Evolutionary conservation across 1,284 basidiomycete genomes (phyloP).

Genomic region (Marasmius tenuissimus): DNA sequence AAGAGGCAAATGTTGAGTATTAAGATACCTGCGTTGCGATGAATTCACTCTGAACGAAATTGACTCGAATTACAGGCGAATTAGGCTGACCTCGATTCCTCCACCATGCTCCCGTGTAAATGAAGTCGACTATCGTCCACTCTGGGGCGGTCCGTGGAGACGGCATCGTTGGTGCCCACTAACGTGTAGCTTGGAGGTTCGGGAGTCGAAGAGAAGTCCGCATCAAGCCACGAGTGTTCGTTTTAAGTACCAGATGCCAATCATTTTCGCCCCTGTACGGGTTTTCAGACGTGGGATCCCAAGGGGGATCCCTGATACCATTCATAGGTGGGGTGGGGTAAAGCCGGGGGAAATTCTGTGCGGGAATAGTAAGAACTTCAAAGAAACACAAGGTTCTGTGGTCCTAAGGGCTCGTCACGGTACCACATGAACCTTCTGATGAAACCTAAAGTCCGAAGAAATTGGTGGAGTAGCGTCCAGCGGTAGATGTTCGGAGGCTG

Average conservation of each 20-base stretch:
- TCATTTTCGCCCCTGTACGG: background rate
- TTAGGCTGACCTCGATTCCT: conserved; percentile 46
- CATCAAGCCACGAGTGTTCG: background rate
- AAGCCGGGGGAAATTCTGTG: background rate
- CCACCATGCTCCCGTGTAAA: conserved; percentile 63
- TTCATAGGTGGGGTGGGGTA: background rate
- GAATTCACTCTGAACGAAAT: background rate
- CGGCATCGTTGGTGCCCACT: background rate
- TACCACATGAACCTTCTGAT: background rate
- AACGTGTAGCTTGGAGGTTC: conserved; percentile 12
- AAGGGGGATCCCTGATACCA: background rate
- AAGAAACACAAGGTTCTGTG: background rate
- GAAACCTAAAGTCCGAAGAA: background rate
- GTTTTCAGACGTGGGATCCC: background rate
- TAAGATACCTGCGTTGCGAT: conserved; percentile 47
- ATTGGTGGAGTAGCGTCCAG: background rate
- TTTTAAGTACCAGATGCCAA: background rate
- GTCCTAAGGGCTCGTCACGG: background rate
- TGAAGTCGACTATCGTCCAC: conserved; percentile 58
- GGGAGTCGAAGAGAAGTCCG: background rate
- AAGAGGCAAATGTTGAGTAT: conserved; percentile 58
- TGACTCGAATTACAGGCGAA: background rate
- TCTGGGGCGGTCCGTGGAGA: conserved; percentile 30
- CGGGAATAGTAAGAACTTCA: background rate
- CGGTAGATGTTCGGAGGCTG: background rate